Evolutionary conservation across 108 stramenopile species (phyloP).

Genomic region (Chaetoceros tenuissimus): DNA sequence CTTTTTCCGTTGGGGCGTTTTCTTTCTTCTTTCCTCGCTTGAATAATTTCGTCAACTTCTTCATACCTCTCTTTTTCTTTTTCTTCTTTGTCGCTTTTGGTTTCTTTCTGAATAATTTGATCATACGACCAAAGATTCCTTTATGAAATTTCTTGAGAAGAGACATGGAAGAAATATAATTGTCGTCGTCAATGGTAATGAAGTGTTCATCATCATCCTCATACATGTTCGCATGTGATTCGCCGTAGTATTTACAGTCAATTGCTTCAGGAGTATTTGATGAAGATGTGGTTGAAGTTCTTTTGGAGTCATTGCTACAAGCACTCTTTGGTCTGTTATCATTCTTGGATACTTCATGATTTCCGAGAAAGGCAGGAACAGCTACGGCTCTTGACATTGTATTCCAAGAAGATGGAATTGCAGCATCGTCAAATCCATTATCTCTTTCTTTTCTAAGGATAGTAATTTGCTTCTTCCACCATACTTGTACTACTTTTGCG

Average conservation of each 20-base stretch:
- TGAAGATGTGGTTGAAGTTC: background rate
- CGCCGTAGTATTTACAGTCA: background rate
- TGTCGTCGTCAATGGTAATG: background rate
- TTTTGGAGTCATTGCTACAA: background rate
- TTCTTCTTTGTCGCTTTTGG: slow-evolving; percentile 6
- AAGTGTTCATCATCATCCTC: background rate
- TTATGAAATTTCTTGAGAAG: background rate
- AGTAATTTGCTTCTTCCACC: background rate
- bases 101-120: slow-evolving; percentile 4
- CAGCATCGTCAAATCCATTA: background rate
- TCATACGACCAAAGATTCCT: background rate
- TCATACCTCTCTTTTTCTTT: background rate
- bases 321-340: background rate
- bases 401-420: background rate
- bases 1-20: background rate
- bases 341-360: background rate
- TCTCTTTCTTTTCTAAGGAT: background rate
- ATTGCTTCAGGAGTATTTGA: background rate
- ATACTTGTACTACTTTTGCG: background rate
- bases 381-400: background rate
- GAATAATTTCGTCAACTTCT: background rate
- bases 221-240: background rate
- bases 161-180: background rate
- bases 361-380: background rate
- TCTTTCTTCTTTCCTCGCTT: background rate